Conservation (phyloP, 2,329 filamentous ascomycete genomes). For the Ambrosiella beaveri region DNA sequence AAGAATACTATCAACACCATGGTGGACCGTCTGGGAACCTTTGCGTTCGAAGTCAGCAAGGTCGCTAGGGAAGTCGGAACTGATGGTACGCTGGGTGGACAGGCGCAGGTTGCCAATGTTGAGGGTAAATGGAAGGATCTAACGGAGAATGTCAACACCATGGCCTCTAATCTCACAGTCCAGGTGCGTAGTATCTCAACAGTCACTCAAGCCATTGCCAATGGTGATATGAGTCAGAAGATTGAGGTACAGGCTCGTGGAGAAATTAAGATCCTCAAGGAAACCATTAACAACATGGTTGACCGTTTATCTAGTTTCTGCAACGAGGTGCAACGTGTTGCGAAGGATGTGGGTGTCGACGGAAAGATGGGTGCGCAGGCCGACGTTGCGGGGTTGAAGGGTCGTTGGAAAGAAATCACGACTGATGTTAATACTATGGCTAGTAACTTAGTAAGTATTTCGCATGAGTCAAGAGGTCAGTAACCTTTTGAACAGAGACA, state of each 20-base stretch:
- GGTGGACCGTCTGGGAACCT: conserved; percentile 92
- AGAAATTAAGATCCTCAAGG: conserved; percentile 84
- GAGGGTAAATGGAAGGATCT: conserved; percentile 97
- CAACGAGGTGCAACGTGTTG: conserved; percentile 86
- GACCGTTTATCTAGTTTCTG: conserved; percentile 89
- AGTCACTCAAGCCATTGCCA: conserved; percentile 86
- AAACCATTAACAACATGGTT: conserved; percentile 98
- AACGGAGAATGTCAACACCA: conserved; percentile 74
- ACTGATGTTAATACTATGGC: conserved; percentile 93
- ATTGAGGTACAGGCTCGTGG: conserved; percentile 91
- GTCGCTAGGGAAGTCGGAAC: conserved; percentile 92
- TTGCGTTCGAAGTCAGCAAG: conserved; percentile 91
- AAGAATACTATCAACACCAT: conserved; percentile 98
- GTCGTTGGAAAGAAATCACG: conserved; percentile 96
- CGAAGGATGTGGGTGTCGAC: conserved; percentile 90
- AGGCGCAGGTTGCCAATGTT: conserved; percentile 84
- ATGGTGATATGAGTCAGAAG: conserved; percentile 88
- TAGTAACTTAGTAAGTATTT: conserved; percentile 37
- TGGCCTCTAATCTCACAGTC: conserved; percentile 50
- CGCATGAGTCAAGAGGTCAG: neutral
- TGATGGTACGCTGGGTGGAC: conserved; percentile 82
- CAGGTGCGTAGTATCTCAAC: conserved; percentile 57
- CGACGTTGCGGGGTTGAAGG: conserved; percentile 80
- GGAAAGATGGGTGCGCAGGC: conserved; percentile 98
- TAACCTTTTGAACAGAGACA: neutral